A percentile compares a stretch with the other conserved stretches of the same genome.
Evolutionary conservation across 179 eudicot species (phyloP).

Genomic region (Gypsophila paniculata): DNA sequence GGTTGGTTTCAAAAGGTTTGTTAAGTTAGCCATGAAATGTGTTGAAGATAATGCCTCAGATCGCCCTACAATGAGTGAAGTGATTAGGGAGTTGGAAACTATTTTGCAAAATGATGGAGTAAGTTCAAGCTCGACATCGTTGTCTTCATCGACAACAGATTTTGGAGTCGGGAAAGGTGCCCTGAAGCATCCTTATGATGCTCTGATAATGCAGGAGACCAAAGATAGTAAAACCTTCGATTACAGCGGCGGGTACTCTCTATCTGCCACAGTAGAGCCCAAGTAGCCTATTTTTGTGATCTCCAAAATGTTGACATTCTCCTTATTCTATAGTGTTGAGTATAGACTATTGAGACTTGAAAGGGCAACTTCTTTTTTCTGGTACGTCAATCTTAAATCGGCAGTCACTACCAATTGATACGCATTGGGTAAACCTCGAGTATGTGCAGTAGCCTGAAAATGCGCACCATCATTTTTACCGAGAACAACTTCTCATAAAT

Average conservation of each 20-base stretch:
- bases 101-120: constrained; percentile 62
- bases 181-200: constrained; percentile 43
- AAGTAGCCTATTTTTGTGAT: constrained; percentile 19
- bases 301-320: not conserved
- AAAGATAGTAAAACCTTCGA: constrained; percentile 50
- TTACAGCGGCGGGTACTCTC: constrained; percentile 60
- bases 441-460: too few relatives aligned
- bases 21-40: constrained; percentile 71
- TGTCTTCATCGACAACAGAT: constrained; percentile 66
- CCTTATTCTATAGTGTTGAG: not conserved
- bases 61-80: constrained; percentile 79
- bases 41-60: constrained; percentile 72
- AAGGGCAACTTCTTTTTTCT: too few relatives aligned
- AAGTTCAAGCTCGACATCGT: constrained; percentile 61
- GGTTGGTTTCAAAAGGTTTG: constrained; percentile 45
- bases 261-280: constrained; percentile 57
- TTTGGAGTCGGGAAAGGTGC: constrained; percentile 44
- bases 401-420: too few relatives aligned
- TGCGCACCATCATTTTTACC: too few relatives aligned
- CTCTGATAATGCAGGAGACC: constrained; percentile 9
- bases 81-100: constrained; percentile 60
- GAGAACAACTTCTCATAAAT: too few relatives aligned
- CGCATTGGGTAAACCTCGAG: too few relatives aligned
- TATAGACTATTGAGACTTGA: too few relatives aligned
- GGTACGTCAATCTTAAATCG: too few relatives aligned